Base-by-base conservation (phyloP, 202 grass and related monocot genomes). In the Elaeis oleifera region DNA sequence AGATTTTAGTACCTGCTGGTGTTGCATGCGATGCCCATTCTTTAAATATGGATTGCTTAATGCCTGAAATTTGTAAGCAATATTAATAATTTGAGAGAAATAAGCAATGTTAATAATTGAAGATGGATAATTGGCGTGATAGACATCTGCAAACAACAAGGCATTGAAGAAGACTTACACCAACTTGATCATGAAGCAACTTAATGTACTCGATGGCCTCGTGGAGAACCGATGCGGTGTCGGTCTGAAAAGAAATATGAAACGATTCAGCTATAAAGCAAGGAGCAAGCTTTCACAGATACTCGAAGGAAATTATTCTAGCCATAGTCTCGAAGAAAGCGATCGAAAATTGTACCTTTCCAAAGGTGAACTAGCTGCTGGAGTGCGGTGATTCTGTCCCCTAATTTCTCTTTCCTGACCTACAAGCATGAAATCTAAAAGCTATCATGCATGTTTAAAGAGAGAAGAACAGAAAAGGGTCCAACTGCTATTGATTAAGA, bases 291-390 rank as follows among this genome's bases (percentile, higher is more conserved):
- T 56, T 22, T 56, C 53, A 21, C 7, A 16, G 18, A 20, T 18
- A 18, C n/a, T 21, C 53, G 21, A 56, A 20, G 2, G 53, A 6
- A 56, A 56, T 5, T 3, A 7, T 56, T 56, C 53, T 56, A 56
- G 2, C 53, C 6, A 56, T 20, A 6, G 7, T 22, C 21, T 56
- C 21, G 14, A 72, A 53, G 77, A 73, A 52, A 56, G 63, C 23
- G 64, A 22, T 48, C 49, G 27, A 58, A 61, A 75, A 83, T 71
- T 74, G 60, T 81, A 99, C 94, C 88, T 99, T 99, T 94, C 94
- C 94, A 89, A 99, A 94, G 94, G 94, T 59, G 94, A 94, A 99
- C 94, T 79, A 99, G 75, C 78, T 99, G 94, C 83, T 99, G 94
- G 59, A 94, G 85, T 44, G 94, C 94, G 80, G 94, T 99, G 85